A percentile compares a stretch with the other conserved stretches of the same genome.
These are phyloP conservation scores for Trichoderma arundinaceum DNA, from an alignment of 2,329 filamentous ascomycete genomes.

Conservation along the genomic window DNA sequence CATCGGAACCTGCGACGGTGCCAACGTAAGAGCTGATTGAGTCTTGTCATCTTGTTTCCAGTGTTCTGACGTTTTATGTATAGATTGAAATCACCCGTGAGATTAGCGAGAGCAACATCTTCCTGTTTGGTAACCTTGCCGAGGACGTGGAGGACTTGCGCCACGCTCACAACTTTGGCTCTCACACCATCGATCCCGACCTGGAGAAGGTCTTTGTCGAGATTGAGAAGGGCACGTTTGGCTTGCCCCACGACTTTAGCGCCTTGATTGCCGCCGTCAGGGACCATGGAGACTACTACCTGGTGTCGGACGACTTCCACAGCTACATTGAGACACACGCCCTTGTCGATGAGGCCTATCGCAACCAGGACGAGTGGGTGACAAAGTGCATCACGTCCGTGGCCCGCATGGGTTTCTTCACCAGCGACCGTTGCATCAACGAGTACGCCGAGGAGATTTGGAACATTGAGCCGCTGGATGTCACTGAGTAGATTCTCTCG, in stretches of 20 bases:
- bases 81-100: constrained; percentile 96
- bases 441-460: constrained; percentile 98
- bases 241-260: constrained; percentile 77
- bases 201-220: constrained; percentile 81
- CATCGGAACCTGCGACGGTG: constrained; percentile 96
- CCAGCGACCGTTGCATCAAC: constrained; percentile 90
- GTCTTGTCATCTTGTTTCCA: not conserved
- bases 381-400: constrained; percentile 89
- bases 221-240: constrained; percentile 82
- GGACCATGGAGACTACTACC: constrained; percentile 95
- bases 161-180: constrained; percentile 83
- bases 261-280: constrained; percentile 83
- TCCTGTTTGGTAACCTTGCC: constrained; percentile 94
- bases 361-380: constrained; percentile 90
- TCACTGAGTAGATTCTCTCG: constrained; percentile 44
- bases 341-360: constrained; percentile 89
- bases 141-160: constrained; percentile 97
- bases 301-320: constrained; percentile 96
- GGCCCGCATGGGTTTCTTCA: constrained; percentile 96
- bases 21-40: constrained; percentile 71
- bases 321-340: constrained; percentile 91
- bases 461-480: constrained; percentile 84
- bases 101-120: constrained; percentile 95
- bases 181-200: constrained; percentile 76
- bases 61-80: constrained; percentile 11